Evolutionary conservation across 225 moss, liverwort and hornwort species (phyloP).

Genomic region (Marchantia paleacea): DNA sequence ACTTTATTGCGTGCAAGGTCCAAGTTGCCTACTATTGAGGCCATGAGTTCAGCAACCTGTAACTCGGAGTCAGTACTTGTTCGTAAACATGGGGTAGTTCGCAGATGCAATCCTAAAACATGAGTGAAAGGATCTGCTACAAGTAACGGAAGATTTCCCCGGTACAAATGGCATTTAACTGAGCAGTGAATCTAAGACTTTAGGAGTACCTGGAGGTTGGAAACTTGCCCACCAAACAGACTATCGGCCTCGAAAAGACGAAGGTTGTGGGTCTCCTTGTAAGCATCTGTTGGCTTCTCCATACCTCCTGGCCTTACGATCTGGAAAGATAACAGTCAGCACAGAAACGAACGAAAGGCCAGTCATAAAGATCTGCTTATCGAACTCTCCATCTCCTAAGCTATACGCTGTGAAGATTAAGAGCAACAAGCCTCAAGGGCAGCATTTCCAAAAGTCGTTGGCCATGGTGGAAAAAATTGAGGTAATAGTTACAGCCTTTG

Average conservation of each 20-base stretch:
- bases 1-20: slow-evolving; percentile 60
- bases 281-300: slow-evolving; percentile 85
- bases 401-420: not conserved
- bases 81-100: not conserved
- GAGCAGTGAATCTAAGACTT: not conserved
- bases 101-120: not conserved
- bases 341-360: not conserved
- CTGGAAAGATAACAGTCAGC: slow-evolving; percentile 32
- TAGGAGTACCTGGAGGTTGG: slow-evolving; percentile 62
- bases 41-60: slow-evolving; percentile 85
- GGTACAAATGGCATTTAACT: not conserved
- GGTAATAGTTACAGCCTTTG: not conserved
- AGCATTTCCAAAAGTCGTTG: not conserved
- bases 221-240: slow-evolving; percentile 77
- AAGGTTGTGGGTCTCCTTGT: slow-evolving; percentile 84
- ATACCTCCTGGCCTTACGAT: slow-evolving; percentile 94
- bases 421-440: not conserved
- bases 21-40: slow-evolving; percentile 59
- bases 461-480: not conserved
- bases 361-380: not conserved
- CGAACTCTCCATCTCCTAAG: not conserved
- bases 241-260: slow-evolving; percentile 61
- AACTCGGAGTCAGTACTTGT: slow-evolving; percentile 1
- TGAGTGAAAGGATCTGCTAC: too few relatives aligned
- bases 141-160: not conserved